Evolutionary conservation across 371 early-diverging fungal genomes (phyloP), one percentile per base, ranked within the genome.

Genomic region (Rhizopus microsporus): DNA sequence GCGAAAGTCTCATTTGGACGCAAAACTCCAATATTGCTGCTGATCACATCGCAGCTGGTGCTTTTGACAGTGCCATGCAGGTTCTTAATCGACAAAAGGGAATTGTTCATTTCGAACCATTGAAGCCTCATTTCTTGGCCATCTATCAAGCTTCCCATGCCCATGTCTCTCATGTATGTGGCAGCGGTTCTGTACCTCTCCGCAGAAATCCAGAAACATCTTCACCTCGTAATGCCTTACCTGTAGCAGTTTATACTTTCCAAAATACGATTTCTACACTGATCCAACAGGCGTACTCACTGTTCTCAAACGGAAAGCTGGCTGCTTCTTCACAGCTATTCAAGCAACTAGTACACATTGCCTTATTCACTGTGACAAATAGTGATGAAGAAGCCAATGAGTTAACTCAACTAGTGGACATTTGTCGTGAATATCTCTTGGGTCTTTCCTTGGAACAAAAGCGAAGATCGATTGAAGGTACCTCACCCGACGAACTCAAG

Each of bases 51-150:
- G 94, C 94, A 0, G 94, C 96, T 5, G 98, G 98, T 46, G 81
- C 90, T 5, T 96, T 95, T 70, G 96, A 95, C 57, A 86, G 85
- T 33, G 98, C 96, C 7, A 95, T 98, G 94, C 88, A 91, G 81
- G 74, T 93, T 35, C 75, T 97, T 46, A 91, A 93, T 68, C 86
- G 90, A 35, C 95, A 95, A 78, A 85, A 86, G 15, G 95, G 96
- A 29, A 87, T 90, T 59, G 84, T 88, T 51, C 89, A 92, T 71
- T 97, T 97, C 82, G 90, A 84, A 35, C 93, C 94, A 4, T 83
- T 98, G 44, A 94, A 94, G 75, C 80, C 87, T 5, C 77, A 85
- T 39, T 95, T 98, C 72, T 57, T 96, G 72, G 74, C 88, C 32
- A 86, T 93, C 23, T 93, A 84, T 75, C 83, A 89, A 63, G 83